A percentile compares a stretch with the other conserved stretches of the same genome.
phyloP scores from a whole-genome alignment of 352 stramenopile genomes.

The Phytophthora sojae region DNA sequence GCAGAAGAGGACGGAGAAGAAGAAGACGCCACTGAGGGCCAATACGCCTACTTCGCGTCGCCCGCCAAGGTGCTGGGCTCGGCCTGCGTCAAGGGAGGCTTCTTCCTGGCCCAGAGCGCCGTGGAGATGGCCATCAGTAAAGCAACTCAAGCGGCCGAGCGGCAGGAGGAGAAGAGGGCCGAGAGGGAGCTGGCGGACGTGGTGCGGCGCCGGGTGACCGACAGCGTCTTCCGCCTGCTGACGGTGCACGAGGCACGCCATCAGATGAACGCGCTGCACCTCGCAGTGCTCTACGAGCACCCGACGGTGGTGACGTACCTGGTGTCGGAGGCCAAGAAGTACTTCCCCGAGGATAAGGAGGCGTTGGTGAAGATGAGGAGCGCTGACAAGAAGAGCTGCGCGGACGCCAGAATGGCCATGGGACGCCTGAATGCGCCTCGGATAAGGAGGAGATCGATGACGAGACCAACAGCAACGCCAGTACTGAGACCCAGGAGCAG shows the following conservation, averaged over 20 bases:
- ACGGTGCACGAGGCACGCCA: conserved; percentile 73
- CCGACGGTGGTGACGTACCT: conserved; percentile 69
- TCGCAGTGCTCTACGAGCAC: conserved; percentile 83
- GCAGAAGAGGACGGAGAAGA: not conserved
- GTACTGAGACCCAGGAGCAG: conserved; percentile 32
- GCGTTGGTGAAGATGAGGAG: conserved; percentile 1
- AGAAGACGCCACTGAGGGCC: conserved; percentile 40
- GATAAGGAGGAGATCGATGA: conserved; percentile 31
- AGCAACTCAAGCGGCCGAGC: conserved; percentile 32
- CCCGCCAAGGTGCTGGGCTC: conserved; percentile 71
- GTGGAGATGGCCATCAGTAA: conserved; percentile 66
- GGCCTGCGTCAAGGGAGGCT: conserved; percentile 81
- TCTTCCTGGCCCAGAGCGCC: conserved; percentile 69
- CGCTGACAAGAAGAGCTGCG: conserved; percentile 20
- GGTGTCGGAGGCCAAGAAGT: conserved; percentile 50
- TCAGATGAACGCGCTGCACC: conserved; percentile 78
- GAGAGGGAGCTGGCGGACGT: conserved; percentile 9
- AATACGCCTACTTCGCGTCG: conserved; percentile 64
- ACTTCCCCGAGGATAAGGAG: conserved; percentile 39
- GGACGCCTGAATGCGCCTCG: conserved; percentile 9
- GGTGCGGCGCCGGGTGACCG: conserved; percentile 24
- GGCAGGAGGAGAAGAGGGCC: conserved; percentile 25
- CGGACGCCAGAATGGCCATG: conserved; percentile 23
- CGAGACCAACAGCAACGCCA: conserved; percentile 35
- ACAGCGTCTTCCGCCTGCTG: conserved; percentile 59